A percentile compares a stretch with the other conserved stretches of the same genome.
These are phyloP conservation scores for Platanthera guangdongensis DNA, from an alignment of 106 monocot genomes.

Conservation along the genomic window DNA sequence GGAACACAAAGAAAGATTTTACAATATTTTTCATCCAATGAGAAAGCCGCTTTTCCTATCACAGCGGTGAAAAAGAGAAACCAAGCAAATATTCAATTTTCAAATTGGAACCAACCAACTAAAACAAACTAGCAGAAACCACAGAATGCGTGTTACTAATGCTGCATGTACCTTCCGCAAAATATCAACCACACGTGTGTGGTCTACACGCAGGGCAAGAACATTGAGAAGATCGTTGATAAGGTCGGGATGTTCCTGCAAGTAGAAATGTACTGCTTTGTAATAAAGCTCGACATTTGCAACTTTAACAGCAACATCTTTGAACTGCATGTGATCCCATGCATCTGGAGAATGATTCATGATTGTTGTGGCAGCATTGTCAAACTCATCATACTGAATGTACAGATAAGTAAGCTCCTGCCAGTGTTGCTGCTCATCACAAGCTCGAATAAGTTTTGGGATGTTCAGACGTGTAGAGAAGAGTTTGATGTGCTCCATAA, in stretches of 20 bases:
- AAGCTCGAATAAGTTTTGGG: constrained; percentile 89
- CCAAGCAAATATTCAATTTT: not conserved
- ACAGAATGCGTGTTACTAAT: no score
- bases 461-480: constrained; percentile 92
- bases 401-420: constrained; percentile 92
- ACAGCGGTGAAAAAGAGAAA: no score
- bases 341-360: constrained; percentile 99
- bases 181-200: constrained; percentile 92
- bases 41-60: no score
- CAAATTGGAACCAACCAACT: not conserved
- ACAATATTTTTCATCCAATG: no score
- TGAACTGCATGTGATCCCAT: constrained; percentile 99
- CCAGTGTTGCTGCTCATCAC: constrained; percentile 98
- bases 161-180: constrained; percentile 61
- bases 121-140: not conserved
- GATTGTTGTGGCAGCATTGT: constrained; percentile 95
- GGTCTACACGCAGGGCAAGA: constrained; percentile 90
- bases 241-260: constrained; percentile 92
- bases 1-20: no score
- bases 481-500: constrained; percentile 98
- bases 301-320: constrained; percentile 87
- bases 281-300: constrained; percentile 98
- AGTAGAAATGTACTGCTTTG: constrained; percentile 97
- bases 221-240: constrained; percentile 93
- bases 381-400: constrained; percentile 96